Base-by-base conservation (phyloP, 768 basidiomycete species). In the Steccherinum ochraceum region DNA sequence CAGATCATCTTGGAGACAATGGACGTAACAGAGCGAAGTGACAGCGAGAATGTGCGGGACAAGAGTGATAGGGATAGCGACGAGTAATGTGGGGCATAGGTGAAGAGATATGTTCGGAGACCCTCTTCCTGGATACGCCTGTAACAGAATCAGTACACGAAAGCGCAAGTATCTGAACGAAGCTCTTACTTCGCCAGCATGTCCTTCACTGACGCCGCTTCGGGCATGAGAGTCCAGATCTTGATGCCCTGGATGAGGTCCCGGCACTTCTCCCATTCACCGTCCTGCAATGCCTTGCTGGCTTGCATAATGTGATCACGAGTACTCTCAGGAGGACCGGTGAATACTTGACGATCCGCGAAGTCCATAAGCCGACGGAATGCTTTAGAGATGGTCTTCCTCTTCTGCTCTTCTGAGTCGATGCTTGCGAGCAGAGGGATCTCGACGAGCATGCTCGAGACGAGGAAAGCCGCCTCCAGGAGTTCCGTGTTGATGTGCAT, bases 281-380 rank as follows among this genome's bases (percentile, higher is more conserved):
- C 96, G 55, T 88, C 83, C 69, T 97, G 93, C 44, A 99, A 69
- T 1, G 96, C 94, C 69, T 93, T 97, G 69, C 89, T 91, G 1
- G 96, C 96, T 68, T 98, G 95, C 90, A 98, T 96, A 67, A 99
- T 95, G 65, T 98, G 96, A 62, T 99, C 96, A 26, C 96, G 77
- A 25, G 95, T 98, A 61, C 90, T 97, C 69, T 99, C 96, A n/a
- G 93, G 93, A 1, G 94, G 93, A 2, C 94, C 96, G 20, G 93
- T 94, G 69, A 99, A 99, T 11, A 96, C 87, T 71, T 98, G 96
- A 24, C 93, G 82, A 61, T 98, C 96, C 1, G 95, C 94, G 62
- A 96, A 94, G 69, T 99, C 96, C 48, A 99, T 74, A 54, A 97
- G 71, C 42, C 95, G 80, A 30, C 94, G 83, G 83, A 98, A 99